A percentile compares a stretch with the other conserved stretches of the same genome.
Conservation (phyloP, 371 early-diverging fungal species). For the Thermomucor indicae-seudaticae region DNA sequence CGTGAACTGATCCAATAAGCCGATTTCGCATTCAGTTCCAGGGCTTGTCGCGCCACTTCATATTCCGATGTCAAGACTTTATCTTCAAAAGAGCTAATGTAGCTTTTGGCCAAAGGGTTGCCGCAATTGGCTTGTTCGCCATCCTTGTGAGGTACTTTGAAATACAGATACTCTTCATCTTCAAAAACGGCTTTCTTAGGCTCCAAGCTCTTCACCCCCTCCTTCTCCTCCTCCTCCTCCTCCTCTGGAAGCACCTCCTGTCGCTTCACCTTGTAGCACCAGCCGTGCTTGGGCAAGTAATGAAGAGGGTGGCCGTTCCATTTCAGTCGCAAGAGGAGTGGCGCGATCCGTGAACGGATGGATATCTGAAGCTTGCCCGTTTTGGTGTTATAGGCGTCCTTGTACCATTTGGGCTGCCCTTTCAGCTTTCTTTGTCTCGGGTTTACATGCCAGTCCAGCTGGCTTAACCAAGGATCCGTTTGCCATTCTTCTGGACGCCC, state of each 20-base stretch:
- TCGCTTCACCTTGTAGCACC: conserved; percentile 85
- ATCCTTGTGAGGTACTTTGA: conserved; percentile 85
- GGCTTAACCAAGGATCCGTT: conserved; percentile 82
- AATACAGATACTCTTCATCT: conserved; percentile 51
- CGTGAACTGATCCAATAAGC: conserved; percentile 92
- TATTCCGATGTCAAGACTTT: conserved; percentile 70
- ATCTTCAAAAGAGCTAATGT: conserved; percentile 75
- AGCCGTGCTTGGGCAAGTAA: conserved; percentile 62
- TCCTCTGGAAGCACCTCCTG: too few relatives aligned
- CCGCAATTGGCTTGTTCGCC: conserved; percentile 83
- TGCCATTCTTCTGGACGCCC: conserved; percentile 26
- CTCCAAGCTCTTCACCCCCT: conserved; percentile 4
- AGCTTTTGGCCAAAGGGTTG: conserved; percentile 83
- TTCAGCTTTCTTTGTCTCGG: conserved; percentile 49
- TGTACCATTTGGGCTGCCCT: conserved; percentile 87
- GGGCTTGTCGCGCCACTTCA: conserved; percentile 72
- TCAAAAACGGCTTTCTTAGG: conserved; percentile 16
- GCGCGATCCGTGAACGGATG: conserved; percentile 71
- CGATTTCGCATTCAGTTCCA: conserved; percentile 74
- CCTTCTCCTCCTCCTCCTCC: conserved; percentile 2
- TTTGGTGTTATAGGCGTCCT: conserved; percentile 68
- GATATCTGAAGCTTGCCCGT: conserved; percentile 58
- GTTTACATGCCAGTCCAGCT: conserved; percentile 79
- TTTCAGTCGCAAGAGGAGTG: conserved; percentile 76
- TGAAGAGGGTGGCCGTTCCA: conserved; percentile 87